A percentile compares a stretch with the other conserved stretches of the same genome.
Conservation (phyloP, 768 basidiomycete genomes). For the Lactarius trivialis region DNA sequence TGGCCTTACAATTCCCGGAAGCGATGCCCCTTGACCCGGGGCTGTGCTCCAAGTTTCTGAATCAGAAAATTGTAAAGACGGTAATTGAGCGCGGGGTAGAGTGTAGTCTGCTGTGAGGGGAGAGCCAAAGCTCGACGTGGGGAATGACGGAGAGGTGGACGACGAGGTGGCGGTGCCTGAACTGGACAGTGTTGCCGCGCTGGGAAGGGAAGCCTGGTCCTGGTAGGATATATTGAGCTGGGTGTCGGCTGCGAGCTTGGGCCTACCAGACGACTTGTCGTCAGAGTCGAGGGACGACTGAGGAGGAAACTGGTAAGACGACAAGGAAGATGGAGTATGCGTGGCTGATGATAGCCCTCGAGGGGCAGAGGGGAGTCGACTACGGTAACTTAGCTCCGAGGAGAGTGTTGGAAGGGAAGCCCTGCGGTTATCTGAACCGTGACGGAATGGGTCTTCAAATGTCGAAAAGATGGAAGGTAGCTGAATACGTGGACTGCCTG, state of each 20-base stretch:
- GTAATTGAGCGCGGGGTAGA: constrained; percentile 56
- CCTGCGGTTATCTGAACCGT: constrained; percentile 45
- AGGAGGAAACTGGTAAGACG: constrained; percentile 54
- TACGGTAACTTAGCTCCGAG: constrained; percentile 41
- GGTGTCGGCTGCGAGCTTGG: constrained; percentile 45
- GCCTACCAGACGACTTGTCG: constrained; percentile 35
- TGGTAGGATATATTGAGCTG: constrained; percentile 43
- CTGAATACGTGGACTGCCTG: constrained; percentile 50
- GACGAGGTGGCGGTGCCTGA: constrained; percentile 19
- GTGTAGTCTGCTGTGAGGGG: constrained; percentile 36
- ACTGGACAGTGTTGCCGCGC: constrained; percentile 34
- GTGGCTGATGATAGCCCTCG: constrained; percentile 24
- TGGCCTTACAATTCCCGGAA: constrained; percentile 23
- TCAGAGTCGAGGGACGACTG: constrained; percentile 37
- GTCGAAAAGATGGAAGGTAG: constrained; percentile 69
- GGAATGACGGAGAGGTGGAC: constrained; percentile 23
- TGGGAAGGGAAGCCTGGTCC: constrained; percentile 44
- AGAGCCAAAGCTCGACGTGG: constrained; percentile 36
- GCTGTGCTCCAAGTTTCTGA: constrained; percentile 21
- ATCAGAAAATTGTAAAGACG: constrained; percentile 25
- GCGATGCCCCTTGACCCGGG: constrained; percentile 12
- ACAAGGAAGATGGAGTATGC: constrained; percentile 29
- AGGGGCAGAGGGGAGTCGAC: constrained; percentile 50
- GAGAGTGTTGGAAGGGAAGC: constrained; percentile 57
- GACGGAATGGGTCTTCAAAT: constrained; percentile 52